Evolutionary conservation across 129 eudicot species (phyloP), one percentile per base, ranked within the genome.

Genomic region (Cynara cardunculus): DNA sequence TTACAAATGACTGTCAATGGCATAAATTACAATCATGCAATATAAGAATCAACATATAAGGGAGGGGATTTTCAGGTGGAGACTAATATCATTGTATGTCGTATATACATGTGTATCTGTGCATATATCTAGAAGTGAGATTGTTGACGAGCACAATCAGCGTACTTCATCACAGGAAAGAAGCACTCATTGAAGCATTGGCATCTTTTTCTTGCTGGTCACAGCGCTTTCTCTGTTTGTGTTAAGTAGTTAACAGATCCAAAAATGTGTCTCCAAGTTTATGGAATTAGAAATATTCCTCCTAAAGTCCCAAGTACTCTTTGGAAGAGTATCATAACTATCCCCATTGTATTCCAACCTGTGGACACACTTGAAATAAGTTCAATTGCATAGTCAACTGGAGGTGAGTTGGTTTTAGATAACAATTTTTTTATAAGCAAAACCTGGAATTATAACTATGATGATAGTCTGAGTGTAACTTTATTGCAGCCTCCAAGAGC

Each of bases 401-500:
- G 69, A 21, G 69, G 28, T 1, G 4, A 64, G 10, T 24, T 22
- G 27, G 28, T 19, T 64, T 21, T 7, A 64, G 22, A 22, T 22
- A 21, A 24, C 26, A 64, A 64, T 22, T 64, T 64, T 64, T 62
- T 1, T 62, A 22, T 64, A 19, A 64, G 28, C 69, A 64, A 61
- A 64, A 64, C 69, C 69, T 22, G 27, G 27, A 22, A 64, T 22
- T 64, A 64, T 24, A 8, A 64, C 28, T 22, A 64, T 19, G 28
- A 64, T 22, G 69, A 64, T 64, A 25, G 69, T 10, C 28, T 64
- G 69, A 64, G 14, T 64, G 69, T 24, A 21, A 64, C 69, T 21
- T 64, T 64, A 64, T 90, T 87, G 85, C 87, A 91, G 97, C 93
- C 97, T 67, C 97, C 97, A 73, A 86, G 97, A 77, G 85, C 89